phyloP scores from a whole-genome alignment of 2,329 filamentous ascomycete species.

The Verticillium isaacii region DNA sequence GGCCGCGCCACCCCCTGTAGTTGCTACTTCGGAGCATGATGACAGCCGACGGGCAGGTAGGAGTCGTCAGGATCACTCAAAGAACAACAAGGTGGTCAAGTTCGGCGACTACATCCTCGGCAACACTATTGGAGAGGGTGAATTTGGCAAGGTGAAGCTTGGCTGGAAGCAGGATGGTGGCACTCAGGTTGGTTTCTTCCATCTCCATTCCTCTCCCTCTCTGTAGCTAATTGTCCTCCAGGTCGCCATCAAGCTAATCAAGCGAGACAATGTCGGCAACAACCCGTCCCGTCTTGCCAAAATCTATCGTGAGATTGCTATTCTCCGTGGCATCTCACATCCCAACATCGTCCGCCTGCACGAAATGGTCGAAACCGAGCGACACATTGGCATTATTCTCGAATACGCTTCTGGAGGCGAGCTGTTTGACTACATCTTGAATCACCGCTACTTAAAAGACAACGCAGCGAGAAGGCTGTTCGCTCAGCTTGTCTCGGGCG shows the following conservation, averaged over 20 bases:
- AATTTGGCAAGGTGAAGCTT: constrained; percentile 98
- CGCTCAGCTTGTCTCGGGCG: constrained; percentile 91
- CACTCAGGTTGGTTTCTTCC: constrained; percentile 56
- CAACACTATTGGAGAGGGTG: constrained; percentile 92
- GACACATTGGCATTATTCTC: constrained; percentile 95
- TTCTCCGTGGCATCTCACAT: constrained; percentile 81
- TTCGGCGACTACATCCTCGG: constrained; percentile 96
- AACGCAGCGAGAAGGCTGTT: constrained; percentile 85
- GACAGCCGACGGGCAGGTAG: constrained; percentile 42
- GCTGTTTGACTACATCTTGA: constrained; percentile 96
- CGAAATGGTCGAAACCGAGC: constrained; percentile 97
- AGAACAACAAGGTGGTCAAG: constrained; percentile 68
- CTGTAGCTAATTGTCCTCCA: constrained; percentile 27
- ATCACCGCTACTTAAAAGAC: constrained; percentile 94
- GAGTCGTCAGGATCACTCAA: constrained; percentile 57
- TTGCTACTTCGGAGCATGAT: constrained; percentile 35
- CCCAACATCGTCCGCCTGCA: constrained; percentile 96
- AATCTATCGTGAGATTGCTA: constrained; percentile 95
- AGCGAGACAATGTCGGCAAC: constrained; percentile 80
- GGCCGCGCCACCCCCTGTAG: constrained; percentile 39
- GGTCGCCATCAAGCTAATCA: constrained; percentile 97
- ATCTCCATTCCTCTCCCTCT: not conserved
- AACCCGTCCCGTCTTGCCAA: constrained; percentile 90
- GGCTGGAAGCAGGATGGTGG: constrained; percentile 96
- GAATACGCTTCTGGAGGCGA: constrained; percentile 98